Percentiles rank a stretch among this genome's conserved stretches.
phyloP scores from a whole-genome alignment of 2,329 filamentous ascomycete genomes.

The Diaporthe sp. region DNA sequence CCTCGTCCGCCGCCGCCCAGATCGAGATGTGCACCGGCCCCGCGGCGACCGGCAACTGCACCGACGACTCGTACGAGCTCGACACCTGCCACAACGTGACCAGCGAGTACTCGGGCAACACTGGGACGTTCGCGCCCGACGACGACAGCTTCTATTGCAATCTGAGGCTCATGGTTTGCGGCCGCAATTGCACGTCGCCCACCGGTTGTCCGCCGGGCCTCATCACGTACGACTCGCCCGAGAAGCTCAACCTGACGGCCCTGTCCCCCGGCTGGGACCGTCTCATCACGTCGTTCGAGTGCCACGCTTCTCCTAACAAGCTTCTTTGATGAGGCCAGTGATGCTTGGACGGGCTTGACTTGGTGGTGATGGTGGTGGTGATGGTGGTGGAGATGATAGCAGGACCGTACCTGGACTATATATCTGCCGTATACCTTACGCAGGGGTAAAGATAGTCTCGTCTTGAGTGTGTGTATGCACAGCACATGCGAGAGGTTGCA shows the following conservation, averaged over 20 bases:
- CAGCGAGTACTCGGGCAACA: conserved; percentile 55
- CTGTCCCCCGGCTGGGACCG: conserved; percentile 57
- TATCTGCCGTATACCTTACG: background rate
- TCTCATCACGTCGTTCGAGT: conserved; percentile 53
- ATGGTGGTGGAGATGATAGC: too few relatives aligned
- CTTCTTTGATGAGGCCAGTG: background rate
- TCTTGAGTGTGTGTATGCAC: background rate
- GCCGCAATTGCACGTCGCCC: conserved; percentile 60
- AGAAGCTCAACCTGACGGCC: conserved; percentile 61
- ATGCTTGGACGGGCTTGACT: background rate
- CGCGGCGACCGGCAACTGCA: conserved; percentile 62
- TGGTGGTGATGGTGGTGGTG: background rate
- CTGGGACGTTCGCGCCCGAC: conserved; percentile 64
- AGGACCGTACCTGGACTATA: background rate
- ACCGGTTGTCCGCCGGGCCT: conserved; percentile 65
- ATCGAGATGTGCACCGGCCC: conserved; percentile 64
- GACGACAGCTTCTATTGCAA: conserved; percentile 62
- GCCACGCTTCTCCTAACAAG: conserved; percentile 41
- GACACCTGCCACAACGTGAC: conserved; percentile 60
- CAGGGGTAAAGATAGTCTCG: background rate
- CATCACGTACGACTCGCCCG: conserved; percentile 57
- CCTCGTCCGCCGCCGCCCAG: conserved; percentile 45
- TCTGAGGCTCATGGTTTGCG: conserved; percentile 57
- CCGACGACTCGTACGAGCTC: conserved; percentile 57
- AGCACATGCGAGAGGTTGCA: conserved; percentile 1